phyloP scores from a whole-genome alignment of 805 yeast genomes.

The Barnettozyma vustinii region DNA sequence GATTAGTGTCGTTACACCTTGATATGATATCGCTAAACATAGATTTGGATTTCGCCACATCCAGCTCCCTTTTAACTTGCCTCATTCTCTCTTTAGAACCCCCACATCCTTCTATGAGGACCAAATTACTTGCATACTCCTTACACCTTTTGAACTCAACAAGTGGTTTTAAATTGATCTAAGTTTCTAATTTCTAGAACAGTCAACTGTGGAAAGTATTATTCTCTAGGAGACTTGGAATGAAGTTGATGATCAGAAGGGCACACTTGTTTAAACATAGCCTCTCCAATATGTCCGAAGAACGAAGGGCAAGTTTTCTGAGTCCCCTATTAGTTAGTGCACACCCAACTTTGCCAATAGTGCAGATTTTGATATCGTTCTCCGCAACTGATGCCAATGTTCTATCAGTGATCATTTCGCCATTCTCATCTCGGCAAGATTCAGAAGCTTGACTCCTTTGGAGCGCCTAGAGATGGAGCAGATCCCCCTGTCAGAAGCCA shows the following conservation, averaged over 20 bases:
- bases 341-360: conserved; percentile 90
- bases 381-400: conserved; percentile 54
- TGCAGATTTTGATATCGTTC: conserved; percentile 43
- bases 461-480: conserved; percentile 60
- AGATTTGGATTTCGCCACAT: conserved; percentile 46
- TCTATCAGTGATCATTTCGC: conserved; percentile 64
- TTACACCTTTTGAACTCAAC: conserved; percentile 53
- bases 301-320: conserved; percentile 65
- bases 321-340: conserved; percentile 66
- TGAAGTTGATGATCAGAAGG: conserved; percentile 47
- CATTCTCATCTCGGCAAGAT: conserved; percentile 69
- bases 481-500: conserved; percentile 69
- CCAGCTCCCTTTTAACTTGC: conserved; percentile 54
- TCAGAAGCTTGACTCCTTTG: conserved; percentile 49
- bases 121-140: conserved; percentile 25
- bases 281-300: conserved; percentile 50
- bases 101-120: conserved; percentile 79
- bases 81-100: conserved; percentile 52
- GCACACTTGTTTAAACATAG: conserved; percentile 73
- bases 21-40: conserved; percentile 58
- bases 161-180: conserved; percentile 53
- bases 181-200: conserved; percentile 77
- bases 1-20: conserved; percentile 52
- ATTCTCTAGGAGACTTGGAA: conserved; percentile 41
- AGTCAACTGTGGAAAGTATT: conserved; percentile 51